A percentile compares a stretch with the other conserved stretches of the same genome.
Conservation (phyloP, 352 stramenopile species). For the Globisporangium camurandrum region DNA sequence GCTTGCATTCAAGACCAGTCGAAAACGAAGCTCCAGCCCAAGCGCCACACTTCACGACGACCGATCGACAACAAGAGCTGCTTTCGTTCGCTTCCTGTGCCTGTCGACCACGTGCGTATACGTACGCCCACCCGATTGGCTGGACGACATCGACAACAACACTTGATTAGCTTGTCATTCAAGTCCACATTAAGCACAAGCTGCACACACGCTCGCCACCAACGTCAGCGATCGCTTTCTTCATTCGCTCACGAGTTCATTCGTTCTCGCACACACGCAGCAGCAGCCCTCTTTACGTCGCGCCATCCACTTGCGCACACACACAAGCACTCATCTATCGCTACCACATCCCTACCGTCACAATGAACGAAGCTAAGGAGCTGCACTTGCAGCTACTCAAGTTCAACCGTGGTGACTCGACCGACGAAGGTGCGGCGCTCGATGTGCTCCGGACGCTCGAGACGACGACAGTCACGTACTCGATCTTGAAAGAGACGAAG, state of each 20-base stretch:
- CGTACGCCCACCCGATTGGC: background rate
- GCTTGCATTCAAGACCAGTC: background rate
- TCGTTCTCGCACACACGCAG: background rate
- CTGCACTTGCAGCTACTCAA: slow-evolving; percentile 68
- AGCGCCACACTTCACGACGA: background rate
- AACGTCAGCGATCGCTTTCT: background rate
- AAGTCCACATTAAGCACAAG: background rate
- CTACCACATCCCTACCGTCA: background rate
- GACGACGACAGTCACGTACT: slow-evolving; percentile 45
- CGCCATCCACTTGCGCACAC: no score
- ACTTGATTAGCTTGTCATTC: background rate
- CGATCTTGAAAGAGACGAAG: slow-evolving; percentile 80
- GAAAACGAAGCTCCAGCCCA: background rate
- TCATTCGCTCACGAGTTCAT: no score
- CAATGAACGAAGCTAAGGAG: slow-evolving; percentile 63
- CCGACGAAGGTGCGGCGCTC: slow-evolving; percentile 47
- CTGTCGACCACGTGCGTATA: background rate
- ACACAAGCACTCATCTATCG: no score
- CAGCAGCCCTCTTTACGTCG: no score
- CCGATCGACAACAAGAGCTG: no score
- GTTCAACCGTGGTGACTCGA: slow-evolving; percentile 55
- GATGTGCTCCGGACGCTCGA: slow-evolving; percentile 61
- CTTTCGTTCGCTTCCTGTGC: background rate
- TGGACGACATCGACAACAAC: background rate
- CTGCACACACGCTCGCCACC: background rate